Conservation (phyloP, 1,139 yeast genomes). For the Kodamaea fungicola region DNA sequence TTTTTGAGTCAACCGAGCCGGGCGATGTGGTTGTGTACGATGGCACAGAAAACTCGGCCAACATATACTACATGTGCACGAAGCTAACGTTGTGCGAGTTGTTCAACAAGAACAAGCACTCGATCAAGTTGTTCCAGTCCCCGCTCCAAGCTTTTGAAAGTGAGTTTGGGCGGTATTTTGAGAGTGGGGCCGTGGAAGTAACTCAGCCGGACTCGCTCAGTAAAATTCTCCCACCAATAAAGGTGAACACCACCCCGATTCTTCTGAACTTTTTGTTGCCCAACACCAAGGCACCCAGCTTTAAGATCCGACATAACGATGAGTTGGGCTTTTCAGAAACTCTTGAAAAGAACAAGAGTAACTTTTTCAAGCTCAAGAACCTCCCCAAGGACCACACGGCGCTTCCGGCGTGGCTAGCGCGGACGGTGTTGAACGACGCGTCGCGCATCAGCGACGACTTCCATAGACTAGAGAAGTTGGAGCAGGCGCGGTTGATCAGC, state of each 20-base stretch:
- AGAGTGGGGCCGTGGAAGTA: constrained; percentile 8
- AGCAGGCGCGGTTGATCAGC: constrained; percentile 29
- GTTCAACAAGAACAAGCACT: constrained; percentile 22
- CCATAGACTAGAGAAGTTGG: constrained; percentile 26
- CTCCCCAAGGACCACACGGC: constrained; percentile 11
- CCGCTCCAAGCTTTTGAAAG: constrained; percentile 29
- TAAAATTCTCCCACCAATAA: constrained; percentile 9
- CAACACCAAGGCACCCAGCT: constrained; percentile 17
- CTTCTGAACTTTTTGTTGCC: constrained; percentile 30
- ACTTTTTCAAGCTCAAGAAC: constrained; percentile 15
- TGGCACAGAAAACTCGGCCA: constrained; percentile 29
- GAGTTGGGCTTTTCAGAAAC: constrained; percentile 18
- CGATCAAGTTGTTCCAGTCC: constrained; percentile 30
- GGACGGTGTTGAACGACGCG: constrained; percentile 22
- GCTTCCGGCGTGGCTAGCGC: constrained; percentile 34
- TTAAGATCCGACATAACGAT: constrained; percentile 39
- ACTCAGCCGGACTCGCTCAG: background rate
- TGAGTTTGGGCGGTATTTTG: constrained; percentile 17
- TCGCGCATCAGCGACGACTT: constrained; percentile 27
- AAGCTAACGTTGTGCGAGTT: constrained; percentile 41
- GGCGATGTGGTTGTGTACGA: constrained; percentile 30
- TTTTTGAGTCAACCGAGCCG: constrained; percentile 7
- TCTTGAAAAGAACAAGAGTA: constrained; percentile 14
- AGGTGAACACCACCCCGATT: constrained; percentile 22
- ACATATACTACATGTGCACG: constrained; percentile 43